phyloP scores from a whole-genome alignment of 805 yeast genomes.

The Priceomyces melissophilus region DNA sequence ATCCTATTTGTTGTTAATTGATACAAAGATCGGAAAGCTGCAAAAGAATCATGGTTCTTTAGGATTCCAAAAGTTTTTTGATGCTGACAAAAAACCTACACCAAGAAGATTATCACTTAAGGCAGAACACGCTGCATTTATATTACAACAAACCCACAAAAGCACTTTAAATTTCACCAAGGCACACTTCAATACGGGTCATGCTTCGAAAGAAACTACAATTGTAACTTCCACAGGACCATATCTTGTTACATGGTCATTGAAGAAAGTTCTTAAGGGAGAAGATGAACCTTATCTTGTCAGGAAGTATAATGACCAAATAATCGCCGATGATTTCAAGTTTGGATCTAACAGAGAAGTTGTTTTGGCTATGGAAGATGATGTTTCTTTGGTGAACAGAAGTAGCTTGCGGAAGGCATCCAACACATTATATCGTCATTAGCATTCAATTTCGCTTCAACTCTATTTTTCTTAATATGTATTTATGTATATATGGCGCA shows the following conservation, averaged over 20 bases:
- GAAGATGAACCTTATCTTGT: slow-evolving; percentile 49
- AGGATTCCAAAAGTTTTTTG: slow-evolving; percentile 67
- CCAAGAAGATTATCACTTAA: slow-evolving; percentile 65
- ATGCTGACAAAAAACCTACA: slow-evolving; percentile 60
- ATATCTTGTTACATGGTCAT: slow-evolving; percentile 76
- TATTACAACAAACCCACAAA: slow-evolving; percentile 47
- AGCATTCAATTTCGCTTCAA: slow-evolving; percentile 1
- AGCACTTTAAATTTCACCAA: slow-evolving; percentile 57
- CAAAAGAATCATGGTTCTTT: slow-evolving; percentile 50
- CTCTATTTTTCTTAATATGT: neutral
- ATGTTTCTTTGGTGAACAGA: slow-evolving; percentile 67
- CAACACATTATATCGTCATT: slow-evolving; percentile 16
- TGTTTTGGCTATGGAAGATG: slow-evolving; percentile 70
- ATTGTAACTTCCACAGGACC: slow-evolving; percentile 81
- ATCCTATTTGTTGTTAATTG: slow-evolving; percentile 67
- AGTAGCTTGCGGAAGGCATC: slow-evolving; percentile 54
- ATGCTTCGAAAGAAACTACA: slow-evolving; percentile 60
- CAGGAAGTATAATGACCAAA: slow-evolving; percentile 55
- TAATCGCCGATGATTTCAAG: slow-evolving; percentile 76
- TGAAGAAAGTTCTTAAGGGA: slow-evolving; percentile 57
- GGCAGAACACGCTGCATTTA: slow-evolving; percentile 69
- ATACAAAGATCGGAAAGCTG: slow-evolving; percentile 60
- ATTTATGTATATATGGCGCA: slow-evolving; percentile 1
- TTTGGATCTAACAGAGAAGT: slow-evolving; percentile 70
- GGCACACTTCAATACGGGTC: slow-evolving; percentile 75